These are phyloP conservation scores for Cucurbita maxima DNA, from an alignment of 306 rosid species.

Conservation along the genomic window DNA sequence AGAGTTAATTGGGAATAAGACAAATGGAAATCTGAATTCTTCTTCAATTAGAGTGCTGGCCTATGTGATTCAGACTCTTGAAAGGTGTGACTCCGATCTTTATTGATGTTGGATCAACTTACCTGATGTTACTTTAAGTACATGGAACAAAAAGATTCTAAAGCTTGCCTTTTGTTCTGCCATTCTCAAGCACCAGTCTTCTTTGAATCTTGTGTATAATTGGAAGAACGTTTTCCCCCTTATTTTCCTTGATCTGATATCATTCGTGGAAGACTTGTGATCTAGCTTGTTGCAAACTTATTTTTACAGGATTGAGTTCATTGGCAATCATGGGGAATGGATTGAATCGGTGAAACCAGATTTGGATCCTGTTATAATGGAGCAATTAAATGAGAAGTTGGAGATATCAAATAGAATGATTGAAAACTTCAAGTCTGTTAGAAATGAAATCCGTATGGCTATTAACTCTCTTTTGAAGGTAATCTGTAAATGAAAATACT, in stretches of 20 bases:
- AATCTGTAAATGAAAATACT: constrained; percentile 4
- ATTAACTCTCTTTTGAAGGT: constrained; percentile 73
- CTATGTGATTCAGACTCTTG: constrained; percentile 44
- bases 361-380: constrained; percentile 39
- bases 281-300: background rate
- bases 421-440: constrained; percentile 45
- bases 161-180: background rate
- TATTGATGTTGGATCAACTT: background rate
- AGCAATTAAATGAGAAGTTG: constrained; percentile 31
- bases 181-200: background rate
- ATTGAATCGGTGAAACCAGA: constrained; percentile 50
- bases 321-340: constrained; percentile 54
- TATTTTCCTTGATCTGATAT: background rate
- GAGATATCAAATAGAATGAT: constrained; percentile 39
- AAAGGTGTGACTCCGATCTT: constrained; percentile 39
- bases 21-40: constrained; percentile 52
- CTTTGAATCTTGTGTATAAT: background rate
- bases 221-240: background rate
- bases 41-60: constrained; percentile 46
- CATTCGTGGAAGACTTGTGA: background rate
- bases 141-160: constrained; percentile 2
- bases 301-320: constrained; percentile 57
- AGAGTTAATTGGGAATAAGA: constrained; percentile 22
- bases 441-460: constrained; percentile 59
- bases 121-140: background rate